These are phyloP conservation scores for Chrysanthemum makinoi DNA, from an alignment of 129 eudicot species.

Conservation along the genomic window DNA sequence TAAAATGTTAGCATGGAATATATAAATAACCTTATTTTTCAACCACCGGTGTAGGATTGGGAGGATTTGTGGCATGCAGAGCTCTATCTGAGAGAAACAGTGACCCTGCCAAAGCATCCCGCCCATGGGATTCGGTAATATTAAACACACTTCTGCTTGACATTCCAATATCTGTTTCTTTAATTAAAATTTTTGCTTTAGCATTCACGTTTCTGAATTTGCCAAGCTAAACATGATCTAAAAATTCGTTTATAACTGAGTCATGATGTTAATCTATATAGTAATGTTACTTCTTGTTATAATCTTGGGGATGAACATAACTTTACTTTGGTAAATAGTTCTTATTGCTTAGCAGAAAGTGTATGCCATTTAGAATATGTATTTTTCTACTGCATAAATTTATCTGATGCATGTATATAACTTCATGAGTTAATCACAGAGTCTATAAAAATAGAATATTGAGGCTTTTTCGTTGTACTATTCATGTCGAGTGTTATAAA, in stretches of 20 bases:
- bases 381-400: too few species aligned
- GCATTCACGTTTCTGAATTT: slow-evolving; percentile 6
- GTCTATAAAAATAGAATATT: background rate
- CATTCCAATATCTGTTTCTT: background rate
- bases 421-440: background rate
- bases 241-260: background rate
- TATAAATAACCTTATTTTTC: slow-evolving; percentile 1
- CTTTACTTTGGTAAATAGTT: too few species aligned
- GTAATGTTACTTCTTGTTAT: too few species aligned
- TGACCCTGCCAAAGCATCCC: slow-evolving; percentile 87
- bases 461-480: background rate
- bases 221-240: background rate
- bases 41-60: slow-evolving; percentile 61
- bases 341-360: too few species aligned
- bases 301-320: too few species aligned
- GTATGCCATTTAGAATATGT: too few species aligned
- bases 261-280: too few species aligned
- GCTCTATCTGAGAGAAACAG: slow-evolving; percentile 83
- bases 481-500: background rate
- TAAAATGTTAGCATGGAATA: background rate
- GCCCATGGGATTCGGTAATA: slow-evolving; percentile 91
- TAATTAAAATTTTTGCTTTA: slow-evolving; percentile 16
- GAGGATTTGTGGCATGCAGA: slow-evolving; percentile 26
- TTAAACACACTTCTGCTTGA: background rate
- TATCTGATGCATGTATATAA: background rate